Base-by-base conservation (phyloP, 2,329 filamentous ascomycete species). In the Botryotinia narcissicola region DNA sequence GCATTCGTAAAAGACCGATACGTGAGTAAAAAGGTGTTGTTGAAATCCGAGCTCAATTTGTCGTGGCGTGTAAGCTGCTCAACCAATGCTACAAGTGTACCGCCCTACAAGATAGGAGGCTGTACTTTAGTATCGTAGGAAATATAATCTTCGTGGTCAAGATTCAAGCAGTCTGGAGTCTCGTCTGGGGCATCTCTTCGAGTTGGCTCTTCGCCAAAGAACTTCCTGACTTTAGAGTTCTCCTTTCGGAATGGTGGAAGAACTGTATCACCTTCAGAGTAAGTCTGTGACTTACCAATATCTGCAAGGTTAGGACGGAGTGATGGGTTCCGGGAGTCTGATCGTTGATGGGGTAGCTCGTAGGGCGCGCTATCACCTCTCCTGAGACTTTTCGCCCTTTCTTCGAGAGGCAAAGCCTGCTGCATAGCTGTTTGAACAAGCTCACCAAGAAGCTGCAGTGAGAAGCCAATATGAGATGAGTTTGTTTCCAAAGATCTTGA, bases 21-120 rank as follows among this genome's bases (percentile, higher is more conserved):
- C 1, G 96, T 99, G 54, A 99, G 88, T 25, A 99, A 89, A 86
- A 99, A 99, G 0, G 96, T 99, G 79, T 95, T 97, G 85, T 98
- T 98, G 84, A 98, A 98, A 75, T 89, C 95, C 4, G 95, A 94
- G 80, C 98, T 96, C 22, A 97, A 88, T 80, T 97, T 96, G 83
- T 99, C 96, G 80, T 99, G 96, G 67, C 96, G 90, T 25, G 96
- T 99, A 62, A 99, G 87, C 80, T 98, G 95, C 82, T 98, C 96
- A 9, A 98, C 96, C 73, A 99, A 85, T 7, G 93, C 96, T 44
- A 93, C 87, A 32, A 99, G 84, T 0, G 95, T 97, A 64, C 96
- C 96, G 77, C 95, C 96, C 82, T 95, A 96, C 73, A 99, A 88
- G 44, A 91, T 88, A 37, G 92, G 90, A 3, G 91, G 89, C 44